A percentile compares a stretch with the other conserved stretches of the same genome.
phyloP scores from a whole-genome alignment of 2,329 filamentous ascomycete genomes.

The Aspergillus vadensis region DNA sequence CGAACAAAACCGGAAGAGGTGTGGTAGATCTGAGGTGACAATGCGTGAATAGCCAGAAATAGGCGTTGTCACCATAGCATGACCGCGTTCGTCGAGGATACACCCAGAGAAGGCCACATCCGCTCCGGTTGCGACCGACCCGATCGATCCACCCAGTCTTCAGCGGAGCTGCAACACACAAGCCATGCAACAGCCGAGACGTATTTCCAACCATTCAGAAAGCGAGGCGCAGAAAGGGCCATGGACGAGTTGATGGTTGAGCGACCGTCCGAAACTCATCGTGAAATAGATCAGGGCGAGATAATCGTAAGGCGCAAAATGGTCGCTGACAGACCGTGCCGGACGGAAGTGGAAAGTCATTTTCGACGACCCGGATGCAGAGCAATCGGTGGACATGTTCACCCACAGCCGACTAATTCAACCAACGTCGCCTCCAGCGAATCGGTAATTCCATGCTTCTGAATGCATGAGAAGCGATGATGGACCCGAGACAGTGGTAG shows the following conservation, averaged over 20 bases:
- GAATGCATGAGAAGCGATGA: slow-evolving; percentile 10
- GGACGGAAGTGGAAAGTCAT: not conserved
- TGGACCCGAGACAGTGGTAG: not conserved
- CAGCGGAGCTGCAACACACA: slow-evolving; percentile 6
- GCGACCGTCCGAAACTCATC: slow-evolving; percentile 7
- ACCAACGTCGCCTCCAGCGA: not conserved
- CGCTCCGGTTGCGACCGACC: slow-evolving; percentile 25
- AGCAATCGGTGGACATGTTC: not conserved
- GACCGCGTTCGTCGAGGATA: slow-evolving; percentile 23
- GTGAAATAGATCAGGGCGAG: slow-evolving; percentile 9
- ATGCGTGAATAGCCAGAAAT: not conserved
- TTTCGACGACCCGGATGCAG: not conserved
- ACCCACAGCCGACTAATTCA: not conserved
- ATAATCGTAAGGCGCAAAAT: slow-evolving; percentile 12
- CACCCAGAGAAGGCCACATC: slow-evolving; percentile 6
- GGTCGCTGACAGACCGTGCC: not conserved
- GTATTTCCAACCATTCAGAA: slow-evolving; percentile 5
- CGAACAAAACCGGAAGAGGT: not conserved
- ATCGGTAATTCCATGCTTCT: not conserved
- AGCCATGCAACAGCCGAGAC: slow-evolving; percentile 9
- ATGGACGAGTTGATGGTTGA: not conserved
- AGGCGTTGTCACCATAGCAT: slow-evolving; percentile 6
- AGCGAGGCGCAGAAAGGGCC: not conserved
- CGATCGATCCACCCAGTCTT: slow-evolving; percentile 1
- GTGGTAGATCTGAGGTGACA: not conserved